These are phyloP conservation scores for Aspergillus japonicus DNA, from an alignment of 2,329 filamentous ascomycete genomes.

Conservation along the genomic window DNA sequence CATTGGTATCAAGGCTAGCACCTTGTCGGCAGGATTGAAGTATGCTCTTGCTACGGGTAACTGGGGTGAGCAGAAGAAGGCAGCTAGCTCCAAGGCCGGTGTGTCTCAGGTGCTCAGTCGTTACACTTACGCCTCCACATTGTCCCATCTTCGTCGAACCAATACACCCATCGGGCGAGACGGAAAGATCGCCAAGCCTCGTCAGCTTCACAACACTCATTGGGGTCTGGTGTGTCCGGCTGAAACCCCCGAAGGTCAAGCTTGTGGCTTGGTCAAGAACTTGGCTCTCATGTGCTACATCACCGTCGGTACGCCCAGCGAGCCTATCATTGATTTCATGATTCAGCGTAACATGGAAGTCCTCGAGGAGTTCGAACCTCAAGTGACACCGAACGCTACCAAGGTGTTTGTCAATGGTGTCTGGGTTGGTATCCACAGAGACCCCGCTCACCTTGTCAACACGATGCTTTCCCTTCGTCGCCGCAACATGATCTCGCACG, in stretches of 20 bases:
- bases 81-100: conserved; percentile 88
- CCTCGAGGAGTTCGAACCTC: conserved; percentile 88
- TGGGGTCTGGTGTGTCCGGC: conserved; percentile 97
- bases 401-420: conserved; percentile 98
- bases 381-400: conserved; percentile 83
- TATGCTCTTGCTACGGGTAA: conserved; percentile 97
- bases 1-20: conserved; percentile 85
- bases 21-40: conserved; percentile 89
- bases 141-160: conserved; percentile 94
- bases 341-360: conserved; percentile 94
- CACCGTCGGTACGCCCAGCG: conserved; percentile 86
- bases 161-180: conserved; percentile 98
- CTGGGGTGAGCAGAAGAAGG: conserved; percentile 99
- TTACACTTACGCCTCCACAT: conserved; percentile 93
- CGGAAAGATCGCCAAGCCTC: conserved; percentile 95
- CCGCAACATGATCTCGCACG: conserved; percentile 79
- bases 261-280: conserved; percentile 98
- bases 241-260: conserved; percentile 96
- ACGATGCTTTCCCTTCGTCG: conserved; percentile 76
- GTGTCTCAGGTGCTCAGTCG: conserved; percentile 97
- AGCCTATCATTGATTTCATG: conserved; percentile 93
- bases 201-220: conserved; percentile 97
- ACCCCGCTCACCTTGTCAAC: conserved; percentile 79
- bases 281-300: conserved; percentile 97
- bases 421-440: conserved; percentile 93